Base-by-base conservation (phyloP, 257 asterid species). In the Primulina huaijiensis region DNA sequence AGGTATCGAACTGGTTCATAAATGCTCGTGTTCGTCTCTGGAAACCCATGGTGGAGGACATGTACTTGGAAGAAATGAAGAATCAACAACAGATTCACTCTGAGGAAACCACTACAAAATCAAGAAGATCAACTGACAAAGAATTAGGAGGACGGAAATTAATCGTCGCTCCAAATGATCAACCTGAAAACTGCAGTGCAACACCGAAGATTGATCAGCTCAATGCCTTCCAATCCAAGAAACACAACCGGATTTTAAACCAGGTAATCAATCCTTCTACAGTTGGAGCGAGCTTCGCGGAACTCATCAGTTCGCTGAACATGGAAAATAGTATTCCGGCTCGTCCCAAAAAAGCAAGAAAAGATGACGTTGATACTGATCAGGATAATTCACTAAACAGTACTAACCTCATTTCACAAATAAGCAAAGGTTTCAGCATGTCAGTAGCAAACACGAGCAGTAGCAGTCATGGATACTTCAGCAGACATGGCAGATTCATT, bases 21-120 rank as follows among this genome's bases (percentile, higher is more conserved):
- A 90, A 87, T 52, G 96, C 96, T 55, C 80, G 96, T 60, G 96
- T 90, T 78, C 83, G 95, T 23, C 78, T 90, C 0, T 90, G 97
- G 95, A 90, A 90, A 77, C 97, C 97, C 29, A 90, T 88, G 95
- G 95, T 88, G 3, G 97, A 90, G 64, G 90, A 86, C 29, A 90
- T 90, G 97, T 90, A 88, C 85, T 0, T 67, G 65, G 95, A 90
- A 80, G 97, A 90, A 75, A 81, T 76, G 73, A 84, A 86, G 78
- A 82, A 74, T 35, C 82, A 79, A 27, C 30, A 27, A 27, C 30
- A 27, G 3, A 61, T 75, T 31, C 34, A 31, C 34, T 31, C 34
- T 3, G 72, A 75, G 2, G 69, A 76, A 10, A 70, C 67, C 67
- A 70, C 74, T 17, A 52, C 58, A 66, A 67, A 68, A 67, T 29